These are phyloP conservation scores for Albatrellus ellisii DNA, from an alignment of 768 basidiomycete species.

Conservation along the genomic window DNA sequence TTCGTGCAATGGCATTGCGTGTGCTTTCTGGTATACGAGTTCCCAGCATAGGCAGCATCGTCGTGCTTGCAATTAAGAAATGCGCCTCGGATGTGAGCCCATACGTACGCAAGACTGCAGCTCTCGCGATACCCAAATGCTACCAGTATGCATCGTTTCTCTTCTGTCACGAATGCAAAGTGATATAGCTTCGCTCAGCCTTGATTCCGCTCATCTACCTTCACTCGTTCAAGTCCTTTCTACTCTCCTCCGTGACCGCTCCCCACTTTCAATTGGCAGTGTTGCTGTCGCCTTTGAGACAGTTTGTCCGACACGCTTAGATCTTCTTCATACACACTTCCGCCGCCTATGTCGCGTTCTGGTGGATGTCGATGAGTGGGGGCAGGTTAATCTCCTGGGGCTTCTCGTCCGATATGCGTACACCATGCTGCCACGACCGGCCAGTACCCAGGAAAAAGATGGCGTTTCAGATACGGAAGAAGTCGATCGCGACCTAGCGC, in stretches of 20 bases:
- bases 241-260: conserved; percentile 55
- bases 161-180: not conserved
- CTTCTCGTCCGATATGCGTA: conserved; percentile 75
- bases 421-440: conserved; percentile 65
- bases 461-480: conserved; percentile 38
- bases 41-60: conserved; percentile 74
- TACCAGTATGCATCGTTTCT: conserved; percentile 42
- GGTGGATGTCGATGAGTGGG: conserved; percentile 94
- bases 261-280: conserved; percentile 79
- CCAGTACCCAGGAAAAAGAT: conserved; percentile 19
- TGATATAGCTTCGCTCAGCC: conserved; percentile 28
- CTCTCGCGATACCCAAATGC: conserved; percentile 79
- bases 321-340: conserved; percentile 83
- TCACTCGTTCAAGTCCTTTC: conserved; percentile 58
- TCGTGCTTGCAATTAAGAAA: conserved; percentile 83
- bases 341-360: conserved; percentile 73
- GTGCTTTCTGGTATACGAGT: conserved; percentile 89
- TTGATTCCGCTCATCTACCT: conserved; percentile 61
- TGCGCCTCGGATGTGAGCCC: conserved; percentile 87
- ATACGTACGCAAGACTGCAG: conserved; percentile 89
- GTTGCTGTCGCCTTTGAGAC: conserved; percentile 77
- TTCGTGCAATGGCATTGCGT: conserved; percentile 90
- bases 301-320: conserved; percentile 78
- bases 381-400: conserved; percentile 69
- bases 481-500: conserved; percentile 63